Base-by-base conservation (phyloP, 2,329 filamentous ascomycete species). In the Ophiostoma sp. region DNA sequence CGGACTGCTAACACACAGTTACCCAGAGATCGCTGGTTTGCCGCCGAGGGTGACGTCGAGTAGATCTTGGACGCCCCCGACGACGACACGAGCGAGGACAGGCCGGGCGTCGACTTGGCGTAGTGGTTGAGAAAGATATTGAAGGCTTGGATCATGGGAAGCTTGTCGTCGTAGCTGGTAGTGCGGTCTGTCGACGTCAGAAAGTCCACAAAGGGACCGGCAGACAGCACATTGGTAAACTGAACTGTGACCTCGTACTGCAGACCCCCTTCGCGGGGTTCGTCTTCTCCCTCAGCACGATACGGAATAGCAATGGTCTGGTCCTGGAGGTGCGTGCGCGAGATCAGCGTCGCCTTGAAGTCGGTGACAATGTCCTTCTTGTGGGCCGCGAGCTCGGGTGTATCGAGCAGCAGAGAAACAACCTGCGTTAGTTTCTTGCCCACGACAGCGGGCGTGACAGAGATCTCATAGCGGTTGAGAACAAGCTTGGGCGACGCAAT, bases 61-160 rank as follows among this genome's bases (percentile, higher is more conserved):
- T 60, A 64, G 9, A 38, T 45, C 42, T 64, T 64, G 42, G n/a
- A 36, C 11, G 42, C 11, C 11, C 63, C 63, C 9, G 42, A 14
- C 45, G 71, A 71, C 6, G 73, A 58, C 1, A 77, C 78, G 41
- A 79, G 71, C 0, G 75, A 74, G 36, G 71, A 71, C 2, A 77
- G 64, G 2, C 67, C 69, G 14, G 55, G 65, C 0, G 71, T 58
- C 0, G 74, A 71, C 71, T 76, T 78, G 60, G 75, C 68, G 47
- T 76, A 74, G 68, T 80, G 76, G 52, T 78, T 78, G 1, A 91
- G 79, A 70, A 84, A 91, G 75, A 89, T 90, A 74, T 93, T 86
- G 71, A 93, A 77, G 2, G 89, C 91, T 76, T 91, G 93, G 1
- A 93, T 81, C 36, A 93, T 73, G 7, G 73, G 72, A 18, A 73